Percentiles rank a stretch among this genome's conserved stretches.
phyloP scores from a whole-genome alignment of 495 filamentous ascomycete species.

The Daldinia bambusicola region DNA sequence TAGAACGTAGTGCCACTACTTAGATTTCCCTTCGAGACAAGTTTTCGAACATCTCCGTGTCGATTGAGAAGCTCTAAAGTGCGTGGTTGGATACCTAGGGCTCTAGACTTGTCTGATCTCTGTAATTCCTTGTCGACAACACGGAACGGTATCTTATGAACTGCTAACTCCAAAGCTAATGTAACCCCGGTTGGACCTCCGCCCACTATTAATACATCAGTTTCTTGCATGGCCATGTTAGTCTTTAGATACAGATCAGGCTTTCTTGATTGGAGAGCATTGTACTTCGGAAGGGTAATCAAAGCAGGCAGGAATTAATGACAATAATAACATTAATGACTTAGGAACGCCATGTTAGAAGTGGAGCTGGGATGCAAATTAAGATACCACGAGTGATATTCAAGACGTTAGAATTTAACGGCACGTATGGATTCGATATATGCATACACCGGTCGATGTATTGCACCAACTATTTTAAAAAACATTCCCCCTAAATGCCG shows the following conservation, averaged over 20 bases:
- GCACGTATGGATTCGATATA: not conserved
- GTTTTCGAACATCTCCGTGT: conserved; percentile 40
- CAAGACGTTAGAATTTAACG: too few relatives aligned
- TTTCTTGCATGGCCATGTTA: conserved; percentile 20
- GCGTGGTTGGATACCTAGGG: conserved; percentile 49
- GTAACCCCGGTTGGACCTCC: conserved; percentile 46
- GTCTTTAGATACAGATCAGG: conserved; percentile 1
- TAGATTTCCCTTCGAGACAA: conserved; percentile 33
- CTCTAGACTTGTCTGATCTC: conserved; percentile 47
- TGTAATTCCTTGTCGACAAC: conserved; percentile 42
- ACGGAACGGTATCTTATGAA: conserved; percentile 41
- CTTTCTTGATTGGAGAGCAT: not conserved
- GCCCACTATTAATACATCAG: conserved; percentile 47
- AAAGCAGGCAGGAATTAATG: not conserved
- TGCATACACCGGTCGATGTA: not conserved
- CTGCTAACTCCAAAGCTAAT: conserved; percentile 44
- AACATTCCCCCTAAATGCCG: conserved; percentile 16
- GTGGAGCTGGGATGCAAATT: conserved; percentile 24
- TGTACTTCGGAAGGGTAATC: not conserved
- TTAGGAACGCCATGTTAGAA: conserved; percentile 3
- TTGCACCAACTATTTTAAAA: not conserved
- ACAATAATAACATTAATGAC: not conserved
- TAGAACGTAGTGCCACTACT: conserved; percentile 40
- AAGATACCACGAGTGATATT: not conserved
- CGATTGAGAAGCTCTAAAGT: conserved; percentile 50